Conservation (phyloP, 305 asterid species). For the Stenogyne calaminthoides region DNA sequence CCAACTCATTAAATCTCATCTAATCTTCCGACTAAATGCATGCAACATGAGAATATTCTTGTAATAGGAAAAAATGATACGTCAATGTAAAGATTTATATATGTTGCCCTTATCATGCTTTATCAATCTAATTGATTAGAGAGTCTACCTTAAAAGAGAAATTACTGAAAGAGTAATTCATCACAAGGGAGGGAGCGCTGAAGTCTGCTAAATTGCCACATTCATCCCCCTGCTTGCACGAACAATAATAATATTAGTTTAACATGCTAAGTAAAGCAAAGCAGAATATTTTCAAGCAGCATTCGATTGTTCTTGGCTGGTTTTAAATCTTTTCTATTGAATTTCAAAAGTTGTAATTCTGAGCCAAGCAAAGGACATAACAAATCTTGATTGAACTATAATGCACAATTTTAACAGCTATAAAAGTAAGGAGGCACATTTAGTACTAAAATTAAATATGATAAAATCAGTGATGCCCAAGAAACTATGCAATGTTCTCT, state of each 20-base stretch:
- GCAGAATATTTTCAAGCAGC: constrained; percentile 5
- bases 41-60: not conserved
- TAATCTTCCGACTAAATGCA: not conserved
- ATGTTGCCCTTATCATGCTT: not conserved
- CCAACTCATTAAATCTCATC: not conserved
- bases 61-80: not conserved
- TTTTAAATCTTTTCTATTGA: not conserved
- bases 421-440: not conserved
- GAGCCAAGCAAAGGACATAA: not conserved
- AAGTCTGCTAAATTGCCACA: constrained; percentile 82
- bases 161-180: constrained; percentile 86
- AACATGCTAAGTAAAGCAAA: constrained; percentile 6
- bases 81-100: constrained; percentile 12
- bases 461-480: constrained; percentile 3
- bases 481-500: not conserved
- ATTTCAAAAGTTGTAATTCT: constrained; percentile 10
- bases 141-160: constrained; percentile 89
- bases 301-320: not conserved
- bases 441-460: not conserved
- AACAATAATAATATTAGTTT: constrained; percentile 27
- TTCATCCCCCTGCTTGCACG: constrained; percentile 75
- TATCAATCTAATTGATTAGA: constrained; percentile 12
- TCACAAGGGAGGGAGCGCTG: constrained; percentile 56
- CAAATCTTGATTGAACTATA: constrained; percentile 1
- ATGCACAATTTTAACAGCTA: not conserved